phyloP scores from a whole-genome alignment of 495 filamentous ascomycete genomes.

The Hapsidospora chrysogenum region DNA sequence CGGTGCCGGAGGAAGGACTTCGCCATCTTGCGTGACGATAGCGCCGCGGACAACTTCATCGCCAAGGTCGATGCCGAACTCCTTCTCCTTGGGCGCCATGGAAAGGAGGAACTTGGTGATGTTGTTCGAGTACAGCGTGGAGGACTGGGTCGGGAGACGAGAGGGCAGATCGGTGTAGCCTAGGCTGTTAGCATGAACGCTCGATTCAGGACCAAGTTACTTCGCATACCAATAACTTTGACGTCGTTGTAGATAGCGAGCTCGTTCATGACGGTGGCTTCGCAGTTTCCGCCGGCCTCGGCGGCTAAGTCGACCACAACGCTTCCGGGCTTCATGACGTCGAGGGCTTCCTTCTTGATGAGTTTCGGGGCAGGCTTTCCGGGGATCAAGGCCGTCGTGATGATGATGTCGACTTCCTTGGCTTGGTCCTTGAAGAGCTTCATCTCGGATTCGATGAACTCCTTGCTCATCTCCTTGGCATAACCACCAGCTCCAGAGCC shows the following conservation, averaged over 20 bases:
- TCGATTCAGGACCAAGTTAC: conserved; percentile 1
- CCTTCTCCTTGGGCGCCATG: conserved; percentile 54
- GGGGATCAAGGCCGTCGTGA: conserved; percentile 71
- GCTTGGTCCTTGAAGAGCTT: conserved; percentile 70
- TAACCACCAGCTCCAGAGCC: conserved; percentile 69
- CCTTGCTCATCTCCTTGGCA: conserved; percentile 76
- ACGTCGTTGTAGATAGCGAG: conserved; percentile 53
- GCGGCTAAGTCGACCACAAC: conserved; percentile 69
- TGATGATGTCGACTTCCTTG: conserved; percentile 70
- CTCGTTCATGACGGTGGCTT: conserved; percentile 53
- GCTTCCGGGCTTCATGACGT: conserved; percentile 66
- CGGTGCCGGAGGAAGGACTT: conserved; percentile 55
- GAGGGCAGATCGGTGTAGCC: conserved; percentile 74
- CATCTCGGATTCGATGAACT: conserved; percentile 80
- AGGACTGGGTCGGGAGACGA: conserved; percentile 62
- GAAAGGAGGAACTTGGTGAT: conserved; percentile 70
- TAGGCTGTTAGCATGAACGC: conserved; percentile 10
- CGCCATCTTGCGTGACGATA: conserved; percentile 57
- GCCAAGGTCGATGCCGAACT: conserved; percentile 54
- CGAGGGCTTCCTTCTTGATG: conserved; percentile 62
- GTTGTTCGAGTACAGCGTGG: conserved; percentile 74
- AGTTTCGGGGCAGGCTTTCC: conserved; percentile 59
- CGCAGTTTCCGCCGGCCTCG: conserved; percentile 69
- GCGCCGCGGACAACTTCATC: conserved; percentile 70
- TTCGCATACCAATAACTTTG: conserved; percentile 51